Evolutionary conservation across 163 green algal species (phyloP).

Genomic region (Scenedesmus sp.): DNA sequence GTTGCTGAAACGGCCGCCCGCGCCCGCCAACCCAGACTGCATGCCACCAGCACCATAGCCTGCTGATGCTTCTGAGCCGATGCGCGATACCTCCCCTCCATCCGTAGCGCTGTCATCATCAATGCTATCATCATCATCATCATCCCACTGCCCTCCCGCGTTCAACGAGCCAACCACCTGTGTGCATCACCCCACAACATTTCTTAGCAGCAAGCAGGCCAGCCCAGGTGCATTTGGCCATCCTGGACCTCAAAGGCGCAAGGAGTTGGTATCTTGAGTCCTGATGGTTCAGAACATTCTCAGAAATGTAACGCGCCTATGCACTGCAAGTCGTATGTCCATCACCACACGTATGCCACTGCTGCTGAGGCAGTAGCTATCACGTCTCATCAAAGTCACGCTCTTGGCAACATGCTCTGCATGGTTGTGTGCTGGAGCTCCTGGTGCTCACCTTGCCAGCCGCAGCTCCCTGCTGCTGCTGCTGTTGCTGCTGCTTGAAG

Average conservation of each 20-base stretch:
- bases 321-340: too few relatives aligned
- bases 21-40: background rate
- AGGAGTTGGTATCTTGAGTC: too few relatives aligned
- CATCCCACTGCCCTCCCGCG: conserved; percentile 52
- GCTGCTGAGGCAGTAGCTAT: background rate
- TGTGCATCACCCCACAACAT: background rate
- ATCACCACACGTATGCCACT: background rate
- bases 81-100: conserved; percentile 61
- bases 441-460: conserved; percentile 11
- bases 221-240: too few relatives aligned
- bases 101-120: conserved; percentile 79
- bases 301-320: too few relatives aligned
- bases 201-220: background rate
- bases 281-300: too few relatives aligned
- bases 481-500: conserved; percentile 37
- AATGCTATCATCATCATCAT: conserved; percentile 76
- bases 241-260: too few relatives aligned
- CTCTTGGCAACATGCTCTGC: background rate
- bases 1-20: background rate
- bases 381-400: background rate
- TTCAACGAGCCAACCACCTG: conserved; percentile 66
- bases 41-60: background rate
- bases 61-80: conserved; percentile 55
- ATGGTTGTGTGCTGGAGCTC: background rate
- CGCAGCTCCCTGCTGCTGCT: conserved; percentile 38